Base-by-base conservation (phyloP, 768 basidiomycete genomes). In the Suillus decipiens region DNA sequence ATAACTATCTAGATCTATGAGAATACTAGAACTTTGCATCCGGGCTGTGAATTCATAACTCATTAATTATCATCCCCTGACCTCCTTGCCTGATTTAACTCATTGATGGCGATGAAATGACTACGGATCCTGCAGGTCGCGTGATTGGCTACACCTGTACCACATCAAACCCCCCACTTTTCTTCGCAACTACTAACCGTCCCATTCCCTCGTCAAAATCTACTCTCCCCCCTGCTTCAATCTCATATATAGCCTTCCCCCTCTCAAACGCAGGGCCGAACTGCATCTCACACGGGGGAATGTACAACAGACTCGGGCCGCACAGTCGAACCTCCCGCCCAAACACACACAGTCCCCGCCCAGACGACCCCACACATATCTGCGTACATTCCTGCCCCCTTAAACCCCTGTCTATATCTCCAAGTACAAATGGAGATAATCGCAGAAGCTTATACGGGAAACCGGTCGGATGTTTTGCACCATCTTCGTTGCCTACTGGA, bases 131-230 rank as follows among this genome's bases (percentile, higher is more conserved):
- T 48, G 47, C 48, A 31, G 8, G 15, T 50, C 6, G 15, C 45
- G 53, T 9, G 24, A 11, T 59, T 9, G 28, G 22, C 36, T 24
- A 57, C 19, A 51, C 37, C 34, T 74, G 64, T 6, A 72, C 65
- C 55, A 75, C 66, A 5, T 73, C 74, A 33, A 73, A 72, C 4
- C 70, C 73, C 2, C 73, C 72, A 22, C 51, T 39, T 60, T 56
- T 67, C 19, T 56, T 72, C 14, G 69, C 69, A 54, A 74, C 70
- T 39, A 74, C 74, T 17, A 75, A 63, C 22, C 74, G 70, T 28
- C 74, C 74, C 66, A 72, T 73, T 2, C 72, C 71, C 58, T 73
- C 72, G 22, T 73, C 72, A 37, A 73, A 73, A 48, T 74, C 72
- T 51, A 75, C 67, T 55, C 53, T 66, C 59, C 74, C 71, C 11